These are phyloP conservation scores for Cornus suecica DNA, from an alignment of 148 eudicot species.

Conservation along the genomic window DNA sequence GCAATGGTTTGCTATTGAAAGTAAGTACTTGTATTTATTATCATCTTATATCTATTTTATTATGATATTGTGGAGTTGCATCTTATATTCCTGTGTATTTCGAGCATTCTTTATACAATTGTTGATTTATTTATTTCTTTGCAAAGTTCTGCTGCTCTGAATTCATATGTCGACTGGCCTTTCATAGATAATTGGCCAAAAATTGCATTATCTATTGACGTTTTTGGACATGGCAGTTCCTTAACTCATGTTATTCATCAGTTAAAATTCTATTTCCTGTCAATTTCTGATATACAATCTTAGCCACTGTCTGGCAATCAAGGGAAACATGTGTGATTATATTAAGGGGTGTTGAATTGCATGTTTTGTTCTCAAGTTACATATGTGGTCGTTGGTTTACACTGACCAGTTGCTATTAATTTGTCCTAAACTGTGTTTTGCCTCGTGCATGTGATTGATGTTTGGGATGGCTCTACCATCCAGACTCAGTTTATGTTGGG, in stretches of 20 bases:
- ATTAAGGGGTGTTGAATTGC: not conserved
- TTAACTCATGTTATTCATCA: slow-evolving; percentile 3
- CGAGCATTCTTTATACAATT: not conserved
- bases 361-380: not conserved
- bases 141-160: not conserved
- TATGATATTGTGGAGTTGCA: not conserved
- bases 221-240: not conserved
- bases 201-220: not conserved
- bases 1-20: slow-evolving; percentile 94
- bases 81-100: not conserved
- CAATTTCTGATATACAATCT: not conserved
- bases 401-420: not conserved
- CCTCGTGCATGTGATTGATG: not conserved
- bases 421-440: not conserved
- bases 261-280: not conserved
- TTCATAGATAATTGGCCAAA: not conserved
- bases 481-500: not conserved
- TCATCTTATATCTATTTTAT: not conserved
- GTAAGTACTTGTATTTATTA: slow-evolving; percentile 25
- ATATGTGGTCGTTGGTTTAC: not conserved
- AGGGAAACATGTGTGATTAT: not conserved
- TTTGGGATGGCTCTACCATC: not conserved
- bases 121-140: not conserved
- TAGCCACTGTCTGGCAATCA: not conserved
- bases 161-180: not conserved